These are phyloP conservation scores for Saturnispora galanensis DNA, from an alignment of 805 yeast species.

Conservation along the genomic window DNA sequence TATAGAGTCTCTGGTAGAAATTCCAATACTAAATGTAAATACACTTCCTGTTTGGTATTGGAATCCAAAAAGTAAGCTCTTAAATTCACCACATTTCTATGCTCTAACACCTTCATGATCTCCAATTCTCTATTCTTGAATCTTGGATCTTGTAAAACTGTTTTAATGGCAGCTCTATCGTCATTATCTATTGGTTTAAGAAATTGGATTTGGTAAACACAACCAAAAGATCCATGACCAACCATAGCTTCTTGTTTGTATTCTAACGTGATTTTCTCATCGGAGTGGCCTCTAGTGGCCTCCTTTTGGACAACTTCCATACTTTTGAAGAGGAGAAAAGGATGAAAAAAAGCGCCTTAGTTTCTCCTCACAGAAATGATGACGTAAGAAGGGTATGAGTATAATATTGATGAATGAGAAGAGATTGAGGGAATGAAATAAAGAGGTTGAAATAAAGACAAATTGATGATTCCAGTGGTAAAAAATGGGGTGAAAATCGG, in stretches of 20 bases:
- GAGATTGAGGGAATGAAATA: not conserved
- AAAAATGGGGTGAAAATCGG: no score
- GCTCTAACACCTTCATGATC: constrained; percentile 84
- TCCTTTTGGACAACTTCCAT: constrained; percentile 5
- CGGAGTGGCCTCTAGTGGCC: constrained; percentile 7
- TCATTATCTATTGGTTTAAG: constrained; percentile 42
- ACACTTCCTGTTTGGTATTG: constrained; percentile 58
- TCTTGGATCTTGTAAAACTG: constrained; percentile 92
- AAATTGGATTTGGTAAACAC: constrained; percentile 83
- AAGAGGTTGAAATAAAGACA: no score
- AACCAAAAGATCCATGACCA: constrained; percentile 99
- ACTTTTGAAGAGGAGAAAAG: no score
- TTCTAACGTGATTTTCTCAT: constrained; percentile 32
- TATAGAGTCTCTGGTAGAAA: constrained; percentile 93
- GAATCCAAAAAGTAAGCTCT: constrained; percentile 77
- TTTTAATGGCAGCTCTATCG: constrained; percentile 82
- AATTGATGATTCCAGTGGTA: no score
- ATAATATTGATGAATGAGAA: not conserved
- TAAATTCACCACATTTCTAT: constrained; percentile 79
- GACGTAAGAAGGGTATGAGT: no score
- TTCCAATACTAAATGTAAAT: constrained; percentile 82
- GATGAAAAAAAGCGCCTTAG: no score
- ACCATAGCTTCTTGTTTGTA: constrained; percentile 83
- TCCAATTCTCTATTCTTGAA: constrained; percentile 92
- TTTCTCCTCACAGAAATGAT: no score